These are phyloP conservation scores for Ilex aquifolium DNA, from an alignment of 257 asterid genomes.

Conservation along the genomic window DNA sequence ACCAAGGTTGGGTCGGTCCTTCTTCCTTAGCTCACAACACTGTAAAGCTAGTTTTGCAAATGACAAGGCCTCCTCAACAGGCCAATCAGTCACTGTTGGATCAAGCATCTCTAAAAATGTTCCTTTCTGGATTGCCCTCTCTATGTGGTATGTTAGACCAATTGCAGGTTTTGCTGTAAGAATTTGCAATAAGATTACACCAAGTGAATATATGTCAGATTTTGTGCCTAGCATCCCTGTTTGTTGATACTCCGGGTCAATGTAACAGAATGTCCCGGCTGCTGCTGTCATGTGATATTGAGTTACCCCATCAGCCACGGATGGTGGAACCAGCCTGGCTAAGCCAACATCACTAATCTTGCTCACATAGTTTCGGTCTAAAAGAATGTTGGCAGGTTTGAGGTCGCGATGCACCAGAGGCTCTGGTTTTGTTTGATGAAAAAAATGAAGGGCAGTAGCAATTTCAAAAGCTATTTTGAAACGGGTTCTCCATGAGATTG, in stretches of 20 bases:
- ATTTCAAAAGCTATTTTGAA: conserved; percentile 43
- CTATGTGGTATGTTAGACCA: conserved; percentile 10
- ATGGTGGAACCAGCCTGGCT: conserved; percentile 16
- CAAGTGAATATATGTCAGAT: conserved; percentile 21
- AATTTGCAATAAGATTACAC: conserved; percentile 21
- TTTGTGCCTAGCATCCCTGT: conserved; percentile 23
- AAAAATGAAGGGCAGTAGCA: conserved; percentile 41
- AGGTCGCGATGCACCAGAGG: conserved; percentile 55
- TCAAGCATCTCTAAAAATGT: conserved; percentile 4
- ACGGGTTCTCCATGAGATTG: conserved; percentile 39
- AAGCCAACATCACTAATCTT: conserved; percentile 25
- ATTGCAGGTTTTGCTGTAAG: conserved; percentile 23
- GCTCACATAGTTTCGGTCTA: conserved; percentile 19
- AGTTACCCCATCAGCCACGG: conserved; percentile 8
- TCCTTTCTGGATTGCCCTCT: conserved; percentile 1
- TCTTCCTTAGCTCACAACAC: conserved; percentile 15
- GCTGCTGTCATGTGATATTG: conserved; percentile 19
- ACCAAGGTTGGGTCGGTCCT: conserved; percentile 10
- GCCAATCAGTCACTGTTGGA: conserved; percentile 12
- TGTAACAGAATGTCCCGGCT: conserved; percentile 25
- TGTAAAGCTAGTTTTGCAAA: conserved; percentile 8
- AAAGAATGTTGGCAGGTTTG: conserved; percentile 31
- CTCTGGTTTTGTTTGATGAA: conserved; percentile 39
- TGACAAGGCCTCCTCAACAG: conserved; percentile 8
- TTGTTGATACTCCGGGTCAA: conserved; percentile 24